Percentiles rank a stretch among this genome's conserved stretches.
Conservation (phyloP, 331 rosid species). For the Malus hybrid region DNA sequence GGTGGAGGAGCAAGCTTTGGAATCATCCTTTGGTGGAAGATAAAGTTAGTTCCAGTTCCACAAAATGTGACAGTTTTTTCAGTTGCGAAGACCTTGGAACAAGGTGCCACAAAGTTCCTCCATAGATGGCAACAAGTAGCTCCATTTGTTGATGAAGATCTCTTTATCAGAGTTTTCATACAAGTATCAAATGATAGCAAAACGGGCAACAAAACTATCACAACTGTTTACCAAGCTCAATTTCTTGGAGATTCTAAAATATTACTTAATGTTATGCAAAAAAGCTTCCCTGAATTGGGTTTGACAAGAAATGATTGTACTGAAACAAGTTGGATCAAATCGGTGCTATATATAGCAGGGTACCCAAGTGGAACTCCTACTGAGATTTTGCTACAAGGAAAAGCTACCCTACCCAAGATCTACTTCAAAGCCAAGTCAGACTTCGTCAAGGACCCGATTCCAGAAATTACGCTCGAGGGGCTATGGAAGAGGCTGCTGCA, state of each 20-base stretch:
- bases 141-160: conserved; percentile 39
- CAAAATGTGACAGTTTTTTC: conserved; percentile 57
- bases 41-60: conserved; percentile 55
- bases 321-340: conserved; percentile 71
- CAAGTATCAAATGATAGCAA: not conserved
- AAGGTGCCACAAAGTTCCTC: conserved; percentile 51
- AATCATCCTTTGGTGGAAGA: conserved; percentile 58
- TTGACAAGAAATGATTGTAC: conserved; percentile 40
- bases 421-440: conserved; percentile 88
- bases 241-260: conserved; percentile 46
- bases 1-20: conserved; percentile 80
- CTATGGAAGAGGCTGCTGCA: conserved; percentile 50
- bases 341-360: conserved; percentile 53
- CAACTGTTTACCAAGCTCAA: conserved; percentile 44
- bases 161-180: conserved; percentile 53
- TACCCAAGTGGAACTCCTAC: conserved; percentile 36
- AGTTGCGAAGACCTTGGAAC: conserved; percentile 40
- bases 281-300: conserved; percentile 67
- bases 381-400: conserved; percentile 41
- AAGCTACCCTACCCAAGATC: conserved; percentile 43
- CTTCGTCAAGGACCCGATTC: conserved; percentile 51
- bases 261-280: conserved; percentile 32
- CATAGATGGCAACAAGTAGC: conserved; percentile 66
- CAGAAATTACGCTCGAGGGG: conserved; percentile 50
- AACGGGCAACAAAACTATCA: conserved; percentile 34